A percentile compares a stretch with the other conserved stretches of the same genome.
Conservation (phyloP, 1,139 yeast species). For the Scheffersomyces cryptocercus region DNA sequence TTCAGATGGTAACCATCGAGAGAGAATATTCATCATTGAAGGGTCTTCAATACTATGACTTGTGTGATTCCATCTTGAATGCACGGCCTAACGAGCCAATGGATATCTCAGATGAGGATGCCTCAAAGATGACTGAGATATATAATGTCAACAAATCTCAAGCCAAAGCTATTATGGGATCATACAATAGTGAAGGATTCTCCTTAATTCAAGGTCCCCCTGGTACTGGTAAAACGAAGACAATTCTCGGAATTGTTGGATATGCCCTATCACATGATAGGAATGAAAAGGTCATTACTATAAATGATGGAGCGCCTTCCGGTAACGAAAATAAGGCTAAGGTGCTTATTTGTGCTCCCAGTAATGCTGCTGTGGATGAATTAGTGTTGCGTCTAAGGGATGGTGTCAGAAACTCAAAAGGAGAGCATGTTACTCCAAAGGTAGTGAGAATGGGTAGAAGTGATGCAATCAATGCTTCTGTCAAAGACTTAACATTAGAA, state of each 20-base stretch:
- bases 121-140: constrained; percentile 39
- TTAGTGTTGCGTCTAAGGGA: constrained; percentile 79
- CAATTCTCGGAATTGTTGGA: constrained; percentile 90
- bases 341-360: constrained; percentile 92
- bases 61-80: constrained; percentile 59
- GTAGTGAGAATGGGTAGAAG: constrained; percentile 90
- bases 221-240: constrained; percentile 97
- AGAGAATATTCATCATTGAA: constrained; percentile 85
- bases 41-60: constrained; percentile 80
- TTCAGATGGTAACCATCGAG: constrained; percentile 89
- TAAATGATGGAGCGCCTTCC: constrained; percentile 12
- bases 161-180: constrained; percentile 81
- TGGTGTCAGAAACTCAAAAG: constrained; percentile 65
- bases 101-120: constrained; percentile 32
- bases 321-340: constrained; percentile 25
- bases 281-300: constrained; percentile 30
- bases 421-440: constrained; percentile 60
- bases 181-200: constrained; percentile 71
- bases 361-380: constrained; percentile 99
- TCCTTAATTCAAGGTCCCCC: constrained; percentile 97
- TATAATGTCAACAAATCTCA: constrained; percentile 82
- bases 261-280: constrained; percentile 50
- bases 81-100: constrained; percentile 60
- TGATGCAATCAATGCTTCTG: constrained; percentile 84
- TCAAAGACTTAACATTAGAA: constrained; percentile 81